Evolutionary conservation across 108 stramenopile species (phyloP).

Genomic region (Nannochloropsis granulata): DNA sequence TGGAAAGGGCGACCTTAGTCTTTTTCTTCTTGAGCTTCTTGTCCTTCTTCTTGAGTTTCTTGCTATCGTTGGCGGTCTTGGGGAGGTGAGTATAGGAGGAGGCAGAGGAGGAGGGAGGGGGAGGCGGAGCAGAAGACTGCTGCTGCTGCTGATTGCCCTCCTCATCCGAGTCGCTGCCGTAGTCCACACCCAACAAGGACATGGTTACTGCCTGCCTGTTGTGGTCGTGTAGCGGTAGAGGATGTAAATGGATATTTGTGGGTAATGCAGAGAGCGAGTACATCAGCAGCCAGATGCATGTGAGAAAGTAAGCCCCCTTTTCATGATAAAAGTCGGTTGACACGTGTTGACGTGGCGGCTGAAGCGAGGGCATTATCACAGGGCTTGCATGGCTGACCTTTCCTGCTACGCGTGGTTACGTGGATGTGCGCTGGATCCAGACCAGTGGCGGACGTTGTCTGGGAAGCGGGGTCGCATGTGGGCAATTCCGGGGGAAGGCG

Average conservation of each 20-base stretch:
- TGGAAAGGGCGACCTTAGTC: neutral
- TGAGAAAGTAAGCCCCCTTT: too few species aligned
- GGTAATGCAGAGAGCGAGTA: neutral
- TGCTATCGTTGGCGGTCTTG: neutral
- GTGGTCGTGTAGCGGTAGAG: too few species aligned
- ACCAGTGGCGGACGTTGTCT: too few species aligned
- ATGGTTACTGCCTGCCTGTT: neutral
- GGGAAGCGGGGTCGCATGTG: too few species aligned
- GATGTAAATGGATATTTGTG: neutral
- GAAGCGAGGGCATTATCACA: too few species aligned
- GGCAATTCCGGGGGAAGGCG: too few species aligned
- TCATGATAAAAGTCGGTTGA: too few species aligned
- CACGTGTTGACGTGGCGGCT: too few species aligned
- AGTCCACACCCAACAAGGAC: neutral
- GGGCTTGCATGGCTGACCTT: too few species aligned
- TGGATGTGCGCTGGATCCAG: too few species aligned
- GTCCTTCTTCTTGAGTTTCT: neutral
- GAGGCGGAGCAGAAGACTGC: neutral
- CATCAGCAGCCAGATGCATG: too few species aligned
- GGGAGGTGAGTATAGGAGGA: neutral
- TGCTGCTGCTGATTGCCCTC: neutral
- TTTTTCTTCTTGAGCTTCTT: neutral
- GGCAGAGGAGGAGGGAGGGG: neutral
- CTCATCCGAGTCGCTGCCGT: neutral
- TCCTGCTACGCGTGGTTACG: too few species aligned